Percentiles rank a stretch among this genome's conserved stretches.
These are phyloP conservation scores for Fusarium coffeatum DNA, from an alignment of 2,329 filamentous ascomycete genomes.

Conservation along the genomic window DNA sequence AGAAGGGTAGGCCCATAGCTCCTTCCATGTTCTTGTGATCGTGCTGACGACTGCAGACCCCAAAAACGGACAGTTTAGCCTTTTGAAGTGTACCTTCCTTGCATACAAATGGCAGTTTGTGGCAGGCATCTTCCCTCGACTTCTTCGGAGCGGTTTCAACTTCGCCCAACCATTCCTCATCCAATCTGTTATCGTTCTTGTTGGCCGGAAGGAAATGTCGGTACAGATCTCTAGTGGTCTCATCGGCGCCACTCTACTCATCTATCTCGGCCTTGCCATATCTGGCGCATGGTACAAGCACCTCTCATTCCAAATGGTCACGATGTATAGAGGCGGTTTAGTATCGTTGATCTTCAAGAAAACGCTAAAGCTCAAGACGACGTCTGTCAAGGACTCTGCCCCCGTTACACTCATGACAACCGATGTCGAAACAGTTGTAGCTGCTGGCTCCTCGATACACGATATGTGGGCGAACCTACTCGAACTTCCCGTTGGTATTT, in stretches of 20 bases:
- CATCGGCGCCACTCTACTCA: constrained; percentile 54
- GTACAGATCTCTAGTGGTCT: constrained; percentile 52
- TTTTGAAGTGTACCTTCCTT: constrained; percentile 45
- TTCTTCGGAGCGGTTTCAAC: constrained; percentile 55
- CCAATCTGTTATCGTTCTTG: constrained; percentile 49
- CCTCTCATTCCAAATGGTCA: constrained; percentile 51
- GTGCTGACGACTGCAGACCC: constrained; percentile 10
- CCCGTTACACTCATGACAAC: constrained; percentile 60
- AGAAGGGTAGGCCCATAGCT: constrained; percentile 9
- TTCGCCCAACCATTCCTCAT: constrained; percentile 61
- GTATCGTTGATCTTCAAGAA: constrained; percentile 63
- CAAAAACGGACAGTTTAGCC: constrained; percentile 37
- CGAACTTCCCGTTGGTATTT: constrained; percentile 54
- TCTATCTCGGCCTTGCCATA: constrained; percentile 58
- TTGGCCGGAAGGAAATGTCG: constrained; percentile 45
- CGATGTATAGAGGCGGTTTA: constrained; percentile 52
- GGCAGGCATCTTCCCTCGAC: constrained; percentile 52
- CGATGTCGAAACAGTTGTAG: constrained; percentile 54
- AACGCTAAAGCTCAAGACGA: constrained; percentile 51
- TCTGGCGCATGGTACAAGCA: constrained; percentile 49
- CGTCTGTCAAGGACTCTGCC: constrained; percentile 51
- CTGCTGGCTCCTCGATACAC: constrained; percentile 46
- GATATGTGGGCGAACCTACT: constrained; percentile 55
- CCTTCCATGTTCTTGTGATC: accelerated
- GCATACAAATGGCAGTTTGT: constrained; percentile 48